Evolutionary conservation across 2,329 filamentous ascomycete species (phyloP), one percentile per base, ranked within the genome.

Genomic region (Xylariaceae sp.): DNA sequence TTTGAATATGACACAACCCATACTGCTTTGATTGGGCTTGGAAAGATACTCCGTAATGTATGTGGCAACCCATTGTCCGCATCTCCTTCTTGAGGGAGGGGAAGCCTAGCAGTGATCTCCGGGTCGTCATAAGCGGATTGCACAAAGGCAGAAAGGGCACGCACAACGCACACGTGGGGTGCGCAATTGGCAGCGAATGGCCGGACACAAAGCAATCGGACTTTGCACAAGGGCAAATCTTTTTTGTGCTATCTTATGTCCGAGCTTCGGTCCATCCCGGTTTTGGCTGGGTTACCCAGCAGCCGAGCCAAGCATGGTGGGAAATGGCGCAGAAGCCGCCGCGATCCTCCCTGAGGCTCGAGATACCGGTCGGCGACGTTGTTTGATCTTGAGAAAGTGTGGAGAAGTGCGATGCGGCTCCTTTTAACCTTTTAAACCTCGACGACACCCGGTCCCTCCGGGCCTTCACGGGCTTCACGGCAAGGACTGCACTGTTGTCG

Each of bases 331-430:
- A 40, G 10, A 6, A 12, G 19, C 37, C 40, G 40, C 54, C 53
- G 50, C 49, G 50, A 51, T 45, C 48, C 50, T 21, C 52, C 44
- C 37, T 57, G 56, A 64, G 56, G 46, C 47, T 62, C 57, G 56
- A 41, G 40, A 55, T 29, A 45, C 41, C 48, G 46, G 29, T 56
- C 52, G 54, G 61, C 60, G 61, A 63, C 58, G 56, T 65, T 51
- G 54, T 54, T 48, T 65, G 63, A 67, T 67, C 65, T 59, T 54
- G 57, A 54, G 50, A 61, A 59, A 54, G 60, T 63, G 67, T 68
- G 67, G 65, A 67, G 67, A 68, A 67, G 52, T 6, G 48, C 21
- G 43, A 67, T 68, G 67, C 67, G 67, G 66, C 66, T 69, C 67
- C 57, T 64, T 55, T 64, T 56, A 58, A 65, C 58, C 61, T 66